phyloP scores from a whole-genome alignment of 805 yeast genomes.

The Kodamaea sagamina region DNA sequence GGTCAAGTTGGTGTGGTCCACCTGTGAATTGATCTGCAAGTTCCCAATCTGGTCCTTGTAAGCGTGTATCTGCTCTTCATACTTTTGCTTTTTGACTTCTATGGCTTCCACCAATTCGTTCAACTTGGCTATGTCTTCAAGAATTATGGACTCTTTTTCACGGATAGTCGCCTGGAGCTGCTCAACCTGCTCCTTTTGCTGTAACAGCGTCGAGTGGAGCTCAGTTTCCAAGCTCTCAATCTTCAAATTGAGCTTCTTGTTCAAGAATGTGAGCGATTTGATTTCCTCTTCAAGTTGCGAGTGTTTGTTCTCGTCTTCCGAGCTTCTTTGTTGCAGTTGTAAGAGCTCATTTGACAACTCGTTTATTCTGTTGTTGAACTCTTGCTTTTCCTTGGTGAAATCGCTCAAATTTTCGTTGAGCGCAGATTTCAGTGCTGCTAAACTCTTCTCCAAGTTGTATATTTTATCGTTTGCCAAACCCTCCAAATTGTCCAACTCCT shows the following conservation, averaged over 20 bases:
- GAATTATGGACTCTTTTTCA: slow-evolving; percentile 34
- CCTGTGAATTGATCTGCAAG: slow-evolving; percentile 17
- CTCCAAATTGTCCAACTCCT: slow-evolving; percentile 26
- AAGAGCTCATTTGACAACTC: slow-evolving; percentile 14
- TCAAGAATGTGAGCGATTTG: slow-evolving; percentile 12
- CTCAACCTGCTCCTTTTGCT: slow-evolving; percentile 7
- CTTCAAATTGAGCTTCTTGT: slow-evolving; percentile 11
- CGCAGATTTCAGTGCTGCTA: slow-evolving; percentile 12
- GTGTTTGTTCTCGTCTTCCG: slow-evolving; percentile 11
- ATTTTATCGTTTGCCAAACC: slow-evolving; percentile 26
- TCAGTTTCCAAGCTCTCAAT: slow-evolving; percentile 34
- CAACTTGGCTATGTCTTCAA: slow-evolving; percentile 33
- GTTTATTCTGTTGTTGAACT: slow-evolving; percentile 19
- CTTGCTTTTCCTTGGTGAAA: slow-evolving; percentile 18
- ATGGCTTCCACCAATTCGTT: slow-evolving; percentile 28
- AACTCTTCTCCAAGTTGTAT: slow-evolving; percentile 18
- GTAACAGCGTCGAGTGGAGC: slow-evolving; percentile 16
- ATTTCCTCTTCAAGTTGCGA: slow-evolving; percentile 10
- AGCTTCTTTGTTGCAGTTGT: slow-evolving; percentile 18
- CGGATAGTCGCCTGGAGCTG: slow-evolving; percentile 12
- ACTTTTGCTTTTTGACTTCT: slow-evolving; percentile 17
- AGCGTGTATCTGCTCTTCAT: slow-evolving; percentile 16
- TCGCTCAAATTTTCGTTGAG: slow-evolving; percentile 16
- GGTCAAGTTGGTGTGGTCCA: slow-evolving; percentile 13
- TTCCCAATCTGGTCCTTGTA: slow-evolving; percentile 16